Evolutionary conservation across 2,329 filamentous ascomycete species (phyloP).

Genomic region (Knoxdaviesia proteae): DNA sequence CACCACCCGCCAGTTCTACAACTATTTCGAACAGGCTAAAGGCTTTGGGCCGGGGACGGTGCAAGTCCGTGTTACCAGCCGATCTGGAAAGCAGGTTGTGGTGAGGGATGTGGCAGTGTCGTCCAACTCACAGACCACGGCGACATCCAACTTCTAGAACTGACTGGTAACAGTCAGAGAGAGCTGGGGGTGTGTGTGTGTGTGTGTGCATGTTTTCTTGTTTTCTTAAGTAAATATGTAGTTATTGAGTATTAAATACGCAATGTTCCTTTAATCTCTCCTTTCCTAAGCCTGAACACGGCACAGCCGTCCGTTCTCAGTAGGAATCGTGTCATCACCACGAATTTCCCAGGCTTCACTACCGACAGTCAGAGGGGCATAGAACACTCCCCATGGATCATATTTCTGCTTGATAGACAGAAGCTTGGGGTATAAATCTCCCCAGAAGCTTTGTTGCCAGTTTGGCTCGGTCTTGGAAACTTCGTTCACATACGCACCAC

Average conservation of each 20-base stretch:
- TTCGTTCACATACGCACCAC: constrained; percentile 29
- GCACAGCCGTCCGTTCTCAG: constrained; percentile 17
- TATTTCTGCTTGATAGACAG: constrained; percentile 23
- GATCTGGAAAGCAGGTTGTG: constrained; percentile 25
- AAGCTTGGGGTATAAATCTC: constrained; percentile 20
- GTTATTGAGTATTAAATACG: no score
- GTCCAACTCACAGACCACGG: constrained; percentile 11
- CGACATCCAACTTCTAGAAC: constrained; percentile 12
- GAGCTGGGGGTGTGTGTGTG: no score
- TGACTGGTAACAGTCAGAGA: not conserved
- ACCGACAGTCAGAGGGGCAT: constrained; percentile 26
- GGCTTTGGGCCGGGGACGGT: constrained; percentile 35
- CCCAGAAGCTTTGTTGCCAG: constrained; percentile 25
- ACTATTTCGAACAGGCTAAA: constrained; percentile 39
- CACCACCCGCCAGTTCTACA: constrained; percentile 32
- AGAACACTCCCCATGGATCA: constrained; percentile 24
- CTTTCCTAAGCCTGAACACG: not conserved
- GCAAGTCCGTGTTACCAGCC: constrained; percentile 32
- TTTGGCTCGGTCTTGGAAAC: constrained; percentile 24
- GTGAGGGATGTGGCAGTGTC: constrained; percentile 27
- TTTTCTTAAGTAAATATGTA: no score
- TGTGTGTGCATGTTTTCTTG: no score
- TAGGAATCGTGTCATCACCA: constrained; percentile 11
- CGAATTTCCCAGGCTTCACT: constrained; percentile 25
- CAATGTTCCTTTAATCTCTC: no score